phyloP scores from a whole-genome alignment of 2,329 filamentous ascomycete genomes.

The Alternaria incomplexa region DNA sequence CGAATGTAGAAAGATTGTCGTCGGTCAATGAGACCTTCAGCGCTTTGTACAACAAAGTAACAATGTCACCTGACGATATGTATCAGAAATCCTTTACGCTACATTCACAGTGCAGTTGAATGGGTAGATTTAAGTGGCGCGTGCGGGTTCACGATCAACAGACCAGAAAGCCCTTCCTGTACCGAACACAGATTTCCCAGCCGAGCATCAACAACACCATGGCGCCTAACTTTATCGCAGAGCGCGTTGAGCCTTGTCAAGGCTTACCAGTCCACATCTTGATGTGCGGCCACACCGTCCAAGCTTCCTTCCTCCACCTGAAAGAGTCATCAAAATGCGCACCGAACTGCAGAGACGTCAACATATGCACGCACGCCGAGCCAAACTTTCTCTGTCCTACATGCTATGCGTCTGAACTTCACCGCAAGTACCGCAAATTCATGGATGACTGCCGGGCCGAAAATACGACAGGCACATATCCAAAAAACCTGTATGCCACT shows the following conservation, averaged over 20 bases:
- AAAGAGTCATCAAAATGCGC: neutral
- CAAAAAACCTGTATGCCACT: neutral
- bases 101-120: neutral
- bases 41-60: neutral
- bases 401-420: neutral
- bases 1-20: neutral
- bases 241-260: neutral
- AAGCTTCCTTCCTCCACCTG: neutral
- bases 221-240: neutral
- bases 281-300: neutral
- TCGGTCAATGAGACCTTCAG: neutral
- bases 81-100: neutral
- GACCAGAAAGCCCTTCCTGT: neutral
- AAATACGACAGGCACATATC: neutral
- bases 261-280: neutral
- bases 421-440: neutral
- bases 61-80: neutral
- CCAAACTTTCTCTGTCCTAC: conserved; percentile 1
- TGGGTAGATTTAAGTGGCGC: neutral
- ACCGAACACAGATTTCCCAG: neutral
- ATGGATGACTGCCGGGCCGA: neutral
- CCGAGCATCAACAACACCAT: neutral
- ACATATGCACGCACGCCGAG: neutral
- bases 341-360: neutral
- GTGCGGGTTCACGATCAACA: neutral